Percentiles rank a stretch among this genome's conserved stretches.
Evolutionary conservation across 2,329 filamentous ascomycete genomes (phyloP).

Genomic region (Chalaropsis thielavioides): DNA sequence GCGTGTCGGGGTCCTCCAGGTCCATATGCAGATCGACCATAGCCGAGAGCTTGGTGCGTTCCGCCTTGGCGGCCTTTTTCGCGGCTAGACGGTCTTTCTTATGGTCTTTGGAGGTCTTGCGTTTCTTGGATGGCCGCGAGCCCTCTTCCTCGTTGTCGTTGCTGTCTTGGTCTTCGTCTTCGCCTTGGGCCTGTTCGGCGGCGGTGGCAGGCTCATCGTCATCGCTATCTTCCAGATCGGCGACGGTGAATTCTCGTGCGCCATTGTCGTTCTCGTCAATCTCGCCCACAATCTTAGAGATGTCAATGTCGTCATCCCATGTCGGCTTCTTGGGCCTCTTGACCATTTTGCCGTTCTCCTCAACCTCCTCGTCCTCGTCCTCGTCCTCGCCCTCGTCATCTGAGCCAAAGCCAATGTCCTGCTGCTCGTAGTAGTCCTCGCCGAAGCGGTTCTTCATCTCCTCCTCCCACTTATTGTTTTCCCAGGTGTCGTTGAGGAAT

Average conservation of each 20-base stretch:
- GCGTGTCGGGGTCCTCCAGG: constrained; percentile 50
- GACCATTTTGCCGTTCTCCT: constrained; percentile 33
- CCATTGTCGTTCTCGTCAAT: constrained; percentile 53
- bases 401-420: constrained; percentile 51
- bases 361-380: constrained; percentile 41
- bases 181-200: constrained; percentile 20
- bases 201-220: constrained; percentile 24
- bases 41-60: constrained; percentile 70
- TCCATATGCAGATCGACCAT: constrained; percentile 72
- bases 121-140: constrained; percentile 37
- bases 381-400: constrained; percentile 50
- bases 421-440: constrained; percentile 75
- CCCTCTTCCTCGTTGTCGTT: constrained; percentile 31
- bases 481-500: constrained; percentile 77
- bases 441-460: constrained; percentile 84
- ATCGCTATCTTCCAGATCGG: constrained; percentile 36
- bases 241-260: constrained; percentile 35
- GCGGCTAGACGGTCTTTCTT: constrained; percentile 43
- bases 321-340: constrained; percentile 60
- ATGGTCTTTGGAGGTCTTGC: constrained; percentile 44
- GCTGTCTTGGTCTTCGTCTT: constrained; percentile 26
- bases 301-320: constrained; percentile 97
- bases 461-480: constrained; percentile 76
- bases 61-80: constrained; percentile 61
- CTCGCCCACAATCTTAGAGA: constrained; percentile 78